These are phyloP conservation scores for Limnomonas spitsbergensis DNA, from an alignment of 139 green algal species.

Conservation along the genomic window DNA sequence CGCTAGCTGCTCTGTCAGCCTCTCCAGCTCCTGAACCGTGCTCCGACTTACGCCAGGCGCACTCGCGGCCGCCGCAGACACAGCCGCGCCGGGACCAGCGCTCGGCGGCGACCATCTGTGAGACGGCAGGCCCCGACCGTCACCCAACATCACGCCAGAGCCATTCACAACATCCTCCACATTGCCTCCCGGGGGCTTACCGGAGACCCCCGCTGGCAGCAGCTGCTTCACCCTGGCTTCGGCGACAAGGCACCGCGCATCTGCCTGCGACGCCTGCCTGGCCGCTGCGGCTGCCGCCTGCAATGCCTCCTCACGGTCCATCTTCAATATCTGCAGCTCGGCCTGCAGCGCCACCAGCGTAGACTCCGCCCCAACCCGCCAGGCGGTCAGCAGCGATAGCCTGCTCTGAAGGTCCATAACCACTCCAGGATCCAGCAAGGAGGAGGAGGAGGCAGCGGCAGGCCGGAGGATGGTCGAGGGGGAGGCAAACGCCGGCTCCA, in stretches of 20 bases:
- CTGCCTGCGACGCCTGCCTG: background rate
- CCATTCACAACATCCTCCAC: background rate
- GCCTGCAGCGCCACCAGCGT: constrained; percentile 3
- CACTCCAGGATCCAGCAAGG: too few species aligned
- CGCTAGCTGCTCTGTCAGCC: background rate
- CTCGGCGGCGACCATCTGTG: background rate
- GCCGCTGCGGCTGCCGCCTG: background rate
- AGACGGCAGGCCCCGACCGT: too few species aligned
- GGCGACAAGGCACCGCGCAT: background rate
- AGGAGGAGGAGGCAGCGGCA: too few species aligned
- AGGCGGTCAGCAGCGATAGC: background rate
- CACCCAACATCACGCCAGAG: too few species aligned
- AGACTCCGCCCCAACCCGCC: background rate
- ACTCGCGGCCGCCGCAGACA: background rate
- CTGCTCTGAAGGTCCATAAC: background rate
- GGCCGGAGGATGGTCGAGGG: too few species aligned
- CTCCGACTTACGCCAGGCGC: background rate
- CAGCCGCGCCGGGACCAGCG: background rate
- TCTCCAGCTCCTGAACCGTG: background rate
- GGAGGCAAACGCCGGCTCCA: too few species aligned
- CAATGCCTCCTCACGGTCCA: background rate
- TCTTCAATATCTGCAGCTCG: background rate
- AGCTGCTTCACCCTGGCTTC: background rate
- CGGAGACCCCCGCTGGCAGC: too few species aligned
- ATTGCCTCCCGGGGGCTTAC: background rate